These are phyloP conservation scores for Paramecium primaurelia DNA, from an alignment of 73 alveolate species.

Conservation along the genomic window DNA sequence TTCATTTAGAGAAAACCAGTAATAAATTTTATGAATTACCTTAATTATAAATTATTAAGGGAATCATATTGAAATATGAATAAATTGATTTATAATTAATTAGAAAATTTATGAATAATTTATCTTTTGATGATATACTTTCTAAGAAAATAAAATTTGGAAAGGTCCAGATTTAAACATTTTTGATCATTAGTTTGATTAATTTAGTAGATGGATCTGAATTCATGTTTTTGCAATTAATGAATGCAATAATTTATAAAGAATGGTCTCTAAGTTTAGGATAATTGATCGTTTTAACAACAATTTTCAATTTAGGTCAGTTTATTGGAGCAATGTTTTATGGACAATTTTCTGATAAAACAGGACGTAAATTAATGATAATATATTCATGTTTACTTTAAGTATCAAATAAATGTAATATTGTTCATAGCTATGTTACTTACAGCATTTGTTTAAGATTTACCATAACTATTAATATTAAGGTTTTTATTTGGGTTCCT, in stretches of 20 bases:
- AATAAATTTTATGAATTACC: neutral
- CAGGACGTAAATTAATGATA: conserved; percentile 35
- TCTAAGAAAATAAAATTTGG: conserved; percentile 33
- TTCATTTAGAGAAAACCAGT: neutral
- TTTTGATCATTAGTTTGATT: neutral
- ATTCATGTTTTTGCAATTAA: conserved; percentile 23
- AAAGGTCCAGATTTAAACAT: neutral
- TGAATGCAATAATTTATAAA: conserved; percentile 29
- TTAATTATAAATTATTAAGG: too few relatives aligned
- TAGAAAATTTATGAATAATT: neutral
- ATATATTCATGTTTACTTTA: conserved; percentile 25
- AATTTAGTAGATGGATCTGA: conserved; percentile 60
- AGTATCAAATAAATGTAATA: neutral
- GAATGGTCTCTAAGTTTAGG: conserved; percentile 29
- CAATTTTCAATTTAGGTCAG: conserved; percentile 38
- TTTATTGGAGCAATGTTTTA: conserved; percentile 50
- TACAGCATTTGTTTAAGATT: conserved; percentile 34
- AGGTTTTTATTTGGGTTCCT: conserved; percentile 32
- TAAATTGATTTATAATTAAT: neutral
- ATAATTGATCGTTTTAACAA: conserved; percentile 5
- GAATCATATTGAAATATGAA: neutral
- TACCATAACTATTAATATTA: neutral
- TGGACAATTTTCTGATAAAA: conserved; percentile 33
- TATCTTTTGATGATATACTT: conserved; percentile 42
- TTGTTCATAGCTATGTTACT: conserved; percentile 15